A percentile compares a stretch with the other conserved stretches of the same genome.
phyloP scores from a whole-genome alignment of 192 early-diverging fungal species.

The Funneliformis geosporum region DNA sequence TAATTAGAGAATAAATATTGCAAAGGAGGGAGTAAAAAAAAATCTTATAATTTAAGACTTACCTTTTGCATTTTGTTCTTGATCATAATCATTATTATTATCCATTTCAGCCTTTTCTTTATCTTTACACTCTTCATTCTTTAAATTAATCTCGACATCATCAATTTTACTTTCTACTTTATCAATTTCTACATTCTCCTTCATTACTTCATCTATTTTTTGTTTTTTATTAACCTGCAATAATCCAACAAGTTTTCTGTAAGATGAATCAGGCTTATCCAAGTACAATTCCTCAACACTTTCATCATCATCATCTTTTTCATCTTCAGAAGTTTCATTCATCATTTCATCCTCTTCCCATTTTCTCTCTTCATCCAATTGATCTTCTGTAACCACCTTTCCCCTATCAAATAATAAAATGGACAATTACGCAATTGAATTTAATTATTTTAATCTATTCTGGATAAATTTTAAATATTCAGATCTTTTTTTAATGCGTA shows the following conservation, averaged over 20 bases:
- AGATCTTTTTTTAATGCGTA: neutral
- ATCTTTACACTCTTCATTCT: neutral
- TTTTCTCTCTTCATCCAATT: neutral
- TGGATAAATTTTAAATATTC: neutral
- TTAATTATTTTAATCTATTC: no score
- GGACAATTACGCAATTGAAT: no score
- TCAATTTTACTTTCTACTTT: neutral
- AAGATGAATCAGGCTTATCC: neutral
- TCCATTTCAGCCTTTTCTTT: neutral
- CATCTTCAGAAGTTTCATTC: neutral
- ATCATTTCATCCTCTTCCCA: neutral
- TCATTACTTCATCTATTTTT: neutral
- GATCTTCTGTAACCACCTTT: neutral
- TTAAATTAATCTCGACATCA: neutral
- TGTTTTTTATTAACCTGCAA: neutral
- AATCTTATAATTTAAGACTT: no score
- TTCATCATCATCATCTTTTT: neutral
- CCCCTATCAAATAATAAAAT: neutral
- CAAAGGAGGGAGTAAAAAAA: neutral
- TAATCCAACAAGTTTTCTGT: conserved; percentile 7
- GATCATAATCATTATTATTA: neutral
- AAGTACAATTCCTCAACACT: neutral
- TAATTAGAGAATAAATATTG: neutral
- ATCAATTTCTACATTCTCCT: neutral
- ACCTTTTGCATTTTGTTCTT: neutral